A percentile compares a stretch with the other conserved stretches of the same genome.
Evolutionary conservation across 768 basidiomycete genomes (phyloP).

Genomic region (Boletus bicolor): DNA sequence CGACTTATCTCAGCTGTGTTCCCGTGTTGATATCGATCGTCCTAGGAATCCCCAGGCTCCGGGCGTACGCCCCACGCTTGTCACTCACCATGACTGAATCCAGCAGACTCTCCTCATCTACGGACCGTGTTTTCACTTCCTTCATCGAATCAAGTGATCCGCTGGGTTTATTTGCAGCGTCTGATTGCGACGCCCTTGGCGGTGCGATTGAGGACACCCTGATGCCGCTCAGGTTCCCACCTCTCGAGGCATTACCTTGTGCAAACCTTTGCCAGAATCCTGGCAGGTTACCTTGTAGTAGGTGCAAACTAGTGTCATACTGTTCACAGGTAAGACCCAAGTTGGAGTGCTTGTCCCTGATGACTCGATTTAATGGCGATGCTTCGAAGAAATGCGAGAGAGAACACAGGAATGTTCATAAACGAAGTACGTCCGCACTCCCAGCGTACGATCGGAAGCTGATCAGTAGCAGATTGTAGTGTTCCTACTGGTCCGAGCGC

Average conservation of each 20-base stretch:
- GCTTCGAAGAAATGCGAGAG: conserved; percentile 37
- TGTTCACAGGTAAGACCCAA: conserved; percentile 35
- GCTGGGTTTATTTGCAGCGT: conserved; percentile 5
- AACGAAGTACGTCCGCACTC: conserved; percentile 22
- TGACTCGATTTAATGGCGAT: background rate
- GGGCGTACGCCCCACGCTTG: background rate
- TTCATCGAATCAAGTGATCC: conserved; percentile 21
- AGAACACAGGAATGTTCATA: conserved; percentile 37
- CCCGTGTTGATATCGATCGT: background rate
- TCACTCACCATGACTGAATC: conserved; percentile 9
- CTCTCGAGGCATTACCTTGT: conserved; percentile 30
- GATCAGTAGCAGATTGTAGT: conserved; percentile 14
- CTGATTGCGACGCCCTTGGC: conserved; percentile 22
- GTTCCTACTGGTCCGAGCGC: background rate
- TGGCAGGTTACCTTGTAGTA: conserved; percentile 22
- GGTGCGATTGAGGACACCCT: conserved; percentile 9
- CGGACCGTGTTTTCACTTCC: conserved; percentile 6
- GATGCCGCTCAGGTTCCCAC: conserved; percentile 20
- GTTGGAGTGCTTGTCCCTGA: background rate
- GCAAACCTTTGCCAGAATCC: conserved; percentile 32
- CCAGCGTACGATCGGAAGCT: background rate
- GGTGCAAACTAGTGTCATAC: conserved; percentile 41
- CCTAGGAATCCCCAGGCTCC: background rate
- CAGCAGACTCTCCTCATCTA: background rate
- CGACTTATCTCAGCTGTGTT: background rate